Percentiles rank a stretch among this genome's conserved stretches.
Evolutionary conservation across 2,329 filamentous ascomycete species (phyloP).

Genomic region (Aspergillus oerlinghausenensis): DNA sequence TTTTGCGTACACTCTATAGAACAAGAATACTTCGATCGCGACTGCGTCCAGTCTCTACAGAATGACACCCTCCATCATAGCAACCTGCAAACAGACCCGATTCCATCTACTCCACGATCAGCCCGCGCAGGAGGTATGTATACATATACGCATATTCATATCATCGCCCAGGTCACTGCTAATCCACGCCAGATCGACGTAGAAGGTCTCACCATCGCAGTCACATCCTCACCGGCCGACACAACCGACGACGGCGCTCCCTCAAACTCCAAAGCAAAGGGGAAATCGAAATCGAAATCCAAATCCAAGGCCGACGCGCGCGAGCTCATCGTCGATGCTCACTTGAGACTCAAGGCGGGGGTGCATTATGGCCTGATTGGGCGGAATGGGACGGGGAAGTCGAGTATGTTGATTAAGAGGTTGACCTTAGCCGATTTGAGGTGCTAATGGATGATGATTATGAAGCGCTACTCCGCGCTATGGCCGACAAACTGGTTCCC

Average conservation of each 20-base stretch:
- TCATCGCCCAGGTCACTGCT: not conserved
- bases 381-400: constrained; percentile 78
- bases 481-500: constrained; percentile 73
- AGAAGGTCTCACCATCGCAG: constrained; percentile 66
- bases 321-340: constrained; percentile 67
- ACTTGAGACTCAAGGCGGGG: constrained; percentile 66
- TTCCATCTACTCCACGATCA: constrained; percentile 57
- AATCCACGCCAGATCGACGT: constrained; percentile 55
- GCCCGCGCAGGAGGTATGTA: constrained; percentile 49
- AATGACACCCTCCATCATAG: constrained; percentile 44
- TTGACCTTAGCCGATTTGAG: not conserved
- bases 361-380: constrained; percentile 74
- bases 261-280: constrained; percentile 27
- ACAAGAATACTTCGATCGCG: too few species aligned
- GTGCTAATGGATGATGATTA: constrained; percentile 3
- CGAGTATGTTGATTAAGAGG: constrained; percentile 47
- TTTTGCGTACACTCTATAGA: too few species aligned
- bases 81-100: constrained; percentile 63
- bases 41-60: not conserved
- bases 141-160: not conserved
- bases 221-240: constrained; percentile 38
- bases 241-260: constrained; percentile 10
- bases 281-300: constrained; percentile 48
- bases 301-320: constrained; percentile 49
- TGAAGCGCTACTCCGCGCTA: constrained; percentile 65